These are phyloP conservation scores for Candida sakaeoensis DNA, from an alignment of 805 yeast species.

Conservation along the genomic window DNA sequence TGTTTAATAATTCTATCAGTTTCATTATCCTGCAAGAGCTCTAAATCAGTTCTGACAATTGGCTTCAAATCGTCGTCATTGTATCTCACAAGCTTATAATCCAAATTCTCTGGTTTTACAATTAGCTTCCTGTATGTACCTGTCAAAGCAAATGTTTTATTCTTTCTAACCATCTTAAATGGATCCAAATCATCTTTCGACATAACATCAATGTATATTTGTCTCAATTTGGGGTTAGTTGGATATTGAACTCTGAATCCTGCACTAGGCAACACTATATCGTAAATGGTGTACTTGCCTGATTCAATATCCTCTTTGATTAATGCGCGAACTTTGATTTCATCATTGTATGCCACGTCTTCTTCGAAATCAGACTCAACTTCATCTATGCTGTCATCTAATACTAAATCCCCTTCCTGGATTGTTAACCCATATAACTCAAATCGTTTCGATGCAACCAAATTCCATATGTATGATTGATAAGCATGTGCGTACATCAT, in stretches of 20 bases:
- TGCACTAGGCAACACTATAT: slow-evolving; percentile 92
- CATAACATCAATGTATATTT: slow-evolving; percentile 72
- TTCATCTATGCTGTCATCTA: slow-evolving; percentile 22
- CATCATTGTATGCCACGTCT: slow-evolving; percentile 58
- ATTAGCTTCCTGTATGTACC: slow-evolving; percentile 83
- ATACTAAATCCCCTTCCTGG: slow-evolving; percentile 79
- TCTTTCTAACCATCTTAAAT: slow-evolving; percentile 74
- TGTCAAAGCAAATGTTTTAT: slow-evolving; percentile 84
- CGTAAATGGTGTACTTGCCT: slow-evolving; percentile 64
- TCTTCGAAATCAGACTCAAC: slow-evolving; percentile 54
- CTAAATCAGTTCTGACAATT: slow-evolving; percentile 73
- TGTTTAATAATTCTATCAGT: slow-evolving; percentile 19
- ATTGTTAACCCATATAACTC: slow-evolving; percentile 64
- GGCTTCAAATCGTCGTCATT: slow-evolving; percentile 57
- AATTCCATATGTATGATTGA: slow-evolving; percentile 94
- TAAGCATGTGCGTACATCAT: slow-evolving; percentile 97
- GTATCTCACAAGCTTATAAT: slow-evolving; percentile 62
- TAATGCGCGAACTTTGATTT: slow-evolving; percentile 66
- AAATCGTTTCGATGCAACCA: slow-evolving; percentile 74
- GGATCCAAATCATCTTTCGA: slow-evolving; percentile 80
- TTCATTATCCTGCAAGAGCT: slow-evolving; percentile 31
- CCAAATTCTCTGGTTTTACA: slow-evolving; percentile 60
- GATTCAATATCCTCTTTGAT: slow-evolving; percentile 67
- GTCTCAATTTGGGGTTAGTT: slow-evolving; percentile 51
- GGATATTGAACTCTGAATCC: slow-evolving; percentile 94